Evolutionary conservation across 2,329 filamentous ascomycete genomes (phyloP), one percentile per base, ranked within the genome.

Genomic region (Westerdykella aurantiaca): DNA sequence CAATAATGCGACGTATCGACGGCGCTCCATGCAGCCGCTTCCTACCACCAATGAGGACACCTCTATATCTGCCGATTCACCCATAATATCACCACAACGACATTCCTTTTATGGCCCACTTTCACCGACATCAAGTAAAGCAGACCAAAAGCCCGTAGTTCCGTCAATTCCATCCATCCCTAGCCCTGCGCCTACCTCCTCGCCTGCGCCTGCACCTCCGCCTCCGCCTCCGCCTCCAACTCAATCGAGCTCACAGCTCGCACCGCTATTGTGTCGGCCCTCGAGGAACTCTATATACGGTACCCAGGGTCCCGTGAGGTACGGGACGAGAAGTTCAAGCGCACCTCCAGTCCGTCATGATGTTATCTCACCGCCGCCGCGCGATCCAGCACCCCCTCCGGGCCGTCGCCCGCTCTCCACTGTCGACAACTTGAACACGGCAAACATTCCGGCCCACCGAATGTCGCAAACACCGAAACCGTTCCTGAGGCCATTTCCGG

Each of bases 21-120:
- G 66, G 33, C 56, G 66, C 49, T 69, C 66, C 25, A 66, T 68
- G 58, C 64, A 67, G 33, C 61, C 62, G 33, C 48, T 68, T 13
- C 64, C 64, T 2, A 55, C 62, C 38, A 67, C 64, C 11, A 56
- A 63, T 47, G 64, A 67, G 43, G 50, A 67, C 42, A 52, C 47
- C 25, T 51, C 51, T n/a, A 45, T 58, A 45, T 52, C 59, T 31
- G 49, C 51, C 17, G 42, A 45, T 6, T 44, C 44, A 3, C 44
- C 50, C 21, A 23, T 31, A 14, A n/a, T 45, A 5, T 49, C 49
- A 6, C 50, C 50, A 22, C 58, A 64, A 23, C 56, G 62, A 31
- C 62, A 64, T 42, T 65, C 64, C 4, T 49, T 63, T 9, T 61
- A 63, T 38, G 54, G 50, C 7, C 53, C 59, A 3, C 49, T 50